Evolutionary conservation across 106 monocot genomes (phyloP).

Genomic region (Amphibolis antarctica): DNA sequence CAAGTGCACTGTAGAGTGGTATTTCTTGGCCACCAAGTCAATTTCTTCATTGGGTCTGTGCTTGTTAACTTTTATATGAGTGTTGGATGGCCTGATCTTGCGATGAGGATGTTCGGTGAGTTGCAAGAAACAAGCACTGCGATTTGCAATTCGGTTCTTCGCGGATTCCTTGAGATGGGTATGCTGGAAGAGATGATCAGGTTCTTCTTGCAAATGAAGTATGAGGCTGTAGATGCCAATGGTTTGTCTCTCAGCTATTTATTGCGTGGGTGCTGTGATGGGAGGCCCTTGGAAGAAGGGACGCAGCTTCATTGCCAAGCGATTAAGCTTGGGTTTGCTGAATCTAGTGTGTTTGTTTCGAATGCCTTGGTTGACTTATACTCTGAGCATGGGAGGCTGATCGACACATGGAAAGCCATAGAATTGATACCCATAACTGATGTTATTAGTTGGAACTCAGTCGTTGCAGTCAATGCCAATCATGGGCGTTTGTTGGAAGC

Average conservation of each 20-base stretch:
- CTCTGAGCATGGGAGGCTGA: slow-evolving; percentile 2
- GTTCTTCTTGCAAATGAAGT: slow-evolving; percentile 20
- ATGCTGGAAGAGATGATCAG: neutral
- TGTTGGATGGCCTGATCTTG: slow-evolving; percentile 6
- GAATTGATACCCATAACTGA: slow-evolving; percentile 6
- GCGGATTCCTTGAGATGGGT: slow-evolving; percentile 11
- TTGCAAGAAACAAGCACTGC: slow-evolving; percentile 8
- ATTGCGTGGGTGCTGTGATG: slow-evolving; percentile 10
- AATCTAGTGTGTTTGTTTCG: slow-evolving; percentile 9
- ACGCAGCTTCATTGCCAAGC: slow-evolving; percentile 23
- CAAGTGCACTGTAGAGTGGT: slow-evolving; percentile 24
- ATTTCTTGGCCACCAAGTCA: slow-evolving; percentile 7
- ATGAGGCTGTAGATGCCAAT: neutral
- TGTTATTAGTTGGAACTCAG: slow-evolving; percentile 36
- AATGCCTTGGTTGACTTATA: slow-evolving; percentile 35
- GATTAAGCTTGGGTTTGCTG: slow-evolving; percentile 15
- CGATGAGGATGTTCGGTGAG: slow-evolving; percentile 7
- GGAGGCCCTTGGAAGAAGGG: slow-evolving; percentile 13
- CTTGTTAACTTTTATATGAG: slow-evolving; percentile 21
- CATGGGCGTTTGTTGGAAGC: slow-evolving; percentile 12
- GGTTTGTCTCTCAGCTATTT: slow-evolving; percentile 20
- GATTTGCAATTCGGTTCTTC: slow-evolving; percentile 21
- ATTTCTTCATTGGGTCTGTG: slow-evolving; percentile 18
- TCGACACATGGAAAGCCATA: slow-evolving; percentile 4
- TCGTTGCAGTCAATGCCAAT: slow-evolving; percentile 8